Evolutionary conservation across 805 yeast species (phyloP), one percentile per base, ranked within the genome.

Genomic region (Yarrowia sp.): DNA sequence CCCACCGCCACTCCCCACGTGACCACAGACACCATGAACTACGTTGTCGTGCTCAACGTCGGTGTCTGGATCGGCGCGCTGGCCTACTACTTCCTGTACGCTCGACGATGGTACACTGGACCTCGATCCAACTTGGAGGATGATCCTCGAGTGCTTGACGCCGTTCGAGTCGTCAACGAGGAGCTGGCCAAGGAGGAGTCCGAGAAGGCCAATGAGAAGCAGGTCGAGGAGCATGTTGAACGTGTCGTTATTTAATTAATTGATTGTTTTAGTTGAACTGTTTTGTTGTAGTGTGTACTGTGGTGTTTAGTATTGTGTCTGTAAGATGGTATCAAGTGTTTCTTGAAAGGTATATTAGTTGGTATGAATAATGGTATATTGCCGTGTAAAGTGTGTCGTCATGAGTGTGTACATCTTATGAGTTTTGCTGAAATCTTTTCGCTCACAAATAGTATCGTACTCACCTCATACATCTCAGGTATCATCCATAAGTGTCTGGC

Each of bases 31-130:
- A 78, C 85, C 22, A 89, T 89, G 94, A 89, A 89, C 78, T 89
- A 89, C 76, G 86, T 91, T 0, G 83, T 83, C 71, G 90, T 86
- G 1, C 86, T 89, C 69, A 87, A 86, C 35, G 83, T 85, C 40
- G 88, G 88, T 8, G 83, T 85, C 16, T 86, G 89, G 89, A 69
- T 85, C 5, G 77, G 86, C 19, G 81, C 89, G 0, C 73, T 82
- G 69, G 64, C 82, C 0, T 87, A 87, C 76, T 88, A 85, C 77
- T 81, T 75, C 68, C 75, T 80, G 5, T 83, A 83, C 74, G 89
- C 87, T 3, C 81, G 83, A 70, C 85, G 82, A 72, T 78, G 81
- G 74, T 88, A 85, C 79, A 75, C 81, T 41, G 92, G 92, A 8
- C 91, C 91, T 2, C 72, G 74, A 70, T 71, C 71, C 65, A 77